A percentile compares a stretch with the other conserved stretches of the same genome.
Evolutionary conservation across 495 filamentous ascomycete genomes (phyloP).

Genomic region (Aspergillus saccharolyticus): DNA sequence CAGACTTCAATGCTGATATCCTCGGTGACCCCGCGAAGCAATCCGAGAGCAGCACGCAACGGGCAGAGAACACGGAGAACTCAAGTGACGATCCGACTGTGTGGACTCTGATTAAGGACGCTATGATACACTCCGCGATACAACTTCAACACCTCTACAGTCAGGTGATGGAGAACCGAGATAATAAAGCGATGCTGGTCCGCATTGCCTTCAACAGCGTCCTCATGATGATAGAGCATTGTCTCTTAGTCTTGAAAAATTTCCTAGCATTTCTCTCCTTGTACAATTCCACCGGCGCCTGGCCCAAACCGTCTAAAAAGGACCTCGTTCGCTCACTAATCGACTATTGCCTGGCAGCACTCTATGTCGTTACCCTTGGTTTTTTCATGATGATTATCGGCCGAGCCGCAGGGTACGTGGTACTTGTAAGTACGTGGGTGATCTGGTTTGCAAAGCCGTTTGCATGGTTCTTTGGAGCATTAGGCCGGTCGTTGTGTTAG

Average conservation of each 20-base stretch:
- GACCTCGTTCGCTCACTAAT: conserved; percentile 28
- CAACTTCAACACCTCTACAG: conserved; percentile 26
- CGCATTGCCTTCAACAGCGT: conserved; percentile 28
- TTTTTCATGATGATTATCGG: conserved; percentile 31
- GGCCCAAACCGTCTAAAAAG: conserved; percentile 30
- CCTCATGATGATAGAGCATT: conserved; percentile 35
- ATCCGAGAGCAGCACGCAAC: conserved; percentile 10
- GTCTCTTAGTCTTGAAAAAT: conserved; percentile 30
- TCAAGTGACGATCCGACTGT: conserved; percentile 18
- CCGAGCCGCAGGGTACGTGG: conserved; percentile 30
- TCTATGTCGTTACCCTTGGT: conserved; percentile 35
- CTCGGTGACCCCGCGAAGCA: background rate
- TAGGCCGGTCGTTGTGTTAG: conserved; percentile 25
- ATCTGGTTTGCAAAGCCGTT: conserved; percentile 40
- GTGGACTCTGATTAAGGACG: conserved; percentile 30
- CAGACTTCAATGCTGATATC: conserved; percentile 18
- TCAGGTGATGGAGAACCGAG: conserved; percentile 23
- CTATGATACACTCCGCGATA: conserved; percentile 26
- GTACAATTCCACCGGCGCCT: conserved; percentile 33
- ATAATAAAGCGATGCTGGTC: conserved; percentile 13
- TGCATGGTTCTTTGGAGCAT: conserved; percentile 29
- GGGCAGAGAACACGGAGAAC: conserved; percentile 8
- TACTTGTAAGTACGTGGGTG: conserved; percentile 38
- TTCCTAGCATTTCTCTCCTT: conserved; percentile 24
- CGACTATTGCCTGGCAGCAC: conserved; percentile 33